These are phyloP conservation scores for Rhododendron molle DNA, from an alignment of 148 eudicot genomes.

Conservation along the genomic window DNA sequence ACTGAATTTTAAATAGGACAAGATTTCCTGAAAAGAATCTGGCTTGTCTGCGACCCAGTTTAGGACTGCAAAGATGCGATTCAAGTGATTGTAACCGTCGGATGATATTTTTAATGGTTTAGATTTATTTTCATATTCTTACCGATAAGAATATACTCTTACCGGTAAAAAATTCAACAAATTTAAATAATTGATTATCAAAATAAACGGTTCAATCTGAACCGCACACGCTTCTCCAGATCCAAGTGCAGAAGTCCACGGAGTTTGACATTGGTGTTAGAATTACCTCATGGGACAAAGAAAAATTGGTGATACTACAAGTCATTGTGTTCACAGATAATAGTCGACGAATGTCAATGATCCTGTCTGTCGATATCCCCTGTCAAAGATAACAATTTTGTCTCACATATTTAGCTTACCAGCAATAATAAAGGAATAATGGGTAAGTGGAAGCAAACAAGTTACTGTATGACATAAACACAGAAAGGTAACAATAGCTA, in stretches of 20 bases:
- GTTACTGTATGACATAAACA: not conserved
- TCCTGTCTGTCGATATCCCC: constrained; percentile 97
- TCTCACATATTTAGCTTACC: not conserved
- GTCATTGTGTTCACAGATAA: constrained; percentile 65
- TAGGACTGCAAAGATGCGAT: too few species aligned
- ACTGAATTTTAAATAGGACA: not conserved
- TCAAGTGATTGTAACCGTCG: too few species aligned
- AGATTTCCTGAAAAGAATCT: not conserved
- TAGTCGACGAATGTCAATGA: constrained; percentile 77
- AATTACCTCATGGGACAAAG: constrained; percentile 87
- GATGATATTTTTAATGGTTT: too few species aligned
- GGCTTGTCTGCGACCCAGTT: too few species aligned
- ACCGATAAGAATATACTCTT: too few species aligned
- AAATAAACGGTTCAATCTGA: too few species aligned
- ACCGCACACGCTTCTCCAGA: too few species aligned
- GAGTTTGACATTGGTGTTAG: not conserved
- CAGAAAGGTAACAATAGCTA: not conserved
- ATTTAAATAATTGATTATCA: too few species aligned
- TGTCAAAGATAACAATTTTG: constrained; percentile 23
- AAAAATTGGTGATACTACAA: constrained; percentile 74
- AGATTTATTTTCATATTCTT: too few species aligned
- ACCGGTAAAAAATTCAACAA: too few species aligned
- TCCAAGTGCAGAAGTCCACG: not conserved
- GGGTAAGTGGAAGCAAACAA: not conserved
- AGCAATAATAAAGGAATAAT: not conserved